Percentiles rank a stretch among this genome's conserved stretches.
These are phyloP conservation scores for Backusella sp. DNA, from an alignment of 192 early-diverging fungal species.

Conservation along the genomic window DNA sequence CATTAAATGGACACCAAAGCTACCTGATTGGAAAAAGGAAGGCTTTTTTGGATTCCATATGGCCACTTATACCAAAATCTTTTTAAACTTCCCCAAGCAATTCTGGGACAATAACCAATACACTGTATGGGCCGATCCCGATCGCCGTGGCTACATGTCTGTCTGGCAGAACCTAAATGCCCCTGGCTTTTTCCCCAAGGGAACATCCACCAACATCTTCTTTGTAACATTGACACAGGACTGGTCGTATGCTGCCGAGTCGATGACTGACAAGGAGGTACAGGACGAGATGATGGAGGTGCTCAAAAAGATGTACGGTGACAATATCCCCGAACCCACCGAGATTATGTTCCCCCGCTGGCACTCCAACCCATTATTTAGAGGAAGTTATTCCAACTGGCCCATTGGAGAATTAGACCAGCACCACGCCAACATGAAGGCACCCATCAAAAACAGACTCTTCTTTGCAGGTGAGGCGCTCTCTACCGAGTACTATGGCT, in stretches of 20 bases:
- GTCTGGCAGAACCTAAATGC: slow-evolving; percentile 37
- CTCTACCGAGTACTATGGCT: slow-evolving; percentile 29
- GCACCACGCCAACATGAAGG: slow-evolving; percentile 38
- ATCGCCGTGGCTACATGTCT: slow-evolving; percentile 25
- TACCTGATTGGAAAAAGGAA: slow-evolving; percentile 40
- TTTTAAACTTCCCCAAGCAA: slow-evolving; percentile 34
- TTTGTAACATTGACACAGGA: slow-evolving; percentile 36
- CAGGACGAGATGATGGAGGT: slow-evolving; percentile 32
- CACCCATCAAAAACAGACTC: slow-evolving; percentile 30
- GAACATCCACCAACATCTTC: slow-evolving; percentile 27
- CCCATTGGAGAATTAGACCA: slow-evolving; percentile 37
- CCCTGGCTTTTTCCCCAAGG: slow-evolving; percentile 27
- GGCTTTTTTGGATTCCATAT: slow-evolving; percentile 41
- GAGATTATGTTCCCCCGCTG: slow-evolving; percentile 35
- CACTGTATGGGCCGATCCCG: slow-evolving; percentile 34
- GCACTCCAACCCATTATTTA: slow-evolving; percentile 37
- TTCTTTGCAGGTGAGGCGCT: slow-evolving; percentile 43
- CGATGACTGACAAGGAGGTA: slow-evolving; percentile 24
- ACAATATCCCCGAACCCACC: slow-evolving; percentile 27
- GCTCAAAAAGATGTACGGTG: slow-evolving; percentile 34
- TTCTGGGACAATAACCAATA: slow-evolving; percentile 41
- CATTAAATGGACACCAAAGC: slow-evolving; percentile 27
- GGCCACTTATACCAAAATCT: slow-evolving; percentile 43
- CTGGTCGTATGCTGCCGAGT: slow-evolving; percentile 24
- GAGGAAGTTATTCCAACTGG: slow-evolving; percentile 42